phyloP scores from a whole-genome alignment of 1,139 yeast species.

The Pichia sp. region DNA sequence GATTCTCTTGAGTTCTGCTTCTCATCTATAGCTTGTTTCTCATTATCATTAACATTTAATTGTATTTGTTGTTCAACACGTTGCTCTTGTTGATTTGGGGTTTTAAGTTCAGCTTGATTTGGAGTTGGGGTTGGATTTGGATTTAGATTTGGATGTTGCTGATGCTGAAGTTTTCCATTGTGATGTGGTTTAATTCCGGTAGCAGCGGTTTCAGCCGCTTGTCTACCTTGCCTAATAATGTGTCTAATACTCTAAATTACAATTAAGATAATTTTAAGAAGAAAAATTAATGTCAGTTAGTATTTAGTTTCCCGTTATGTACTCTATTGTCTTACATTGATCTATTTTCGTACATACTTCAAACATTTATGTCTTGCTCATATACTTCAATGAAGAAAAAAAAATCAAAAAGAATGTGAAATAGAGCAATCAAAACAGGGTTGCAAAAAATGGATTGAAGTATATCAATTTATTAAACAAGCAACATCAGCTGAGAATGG shows the following conservation, averaged over 20 bases:
- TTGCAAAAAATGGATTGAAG: no score
- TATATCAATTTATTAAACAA: no score
- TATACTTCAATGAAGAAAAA: no score
- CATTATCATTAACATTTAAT: no score
- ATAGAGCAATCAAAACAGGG: no score
- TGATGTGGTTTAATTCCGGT: neutral
- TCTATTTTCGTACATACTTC: neutral
- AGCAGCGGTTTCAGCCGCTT: constrained; percentile 37
- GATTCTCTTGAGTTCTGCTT: no score
- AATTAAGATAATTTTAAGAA: neutral
- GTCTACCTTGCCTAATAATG: constrained; percentile 78
- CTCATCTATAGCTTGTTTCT: no score
- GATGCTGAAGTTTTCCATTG: no score
- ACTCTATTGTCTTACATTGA: no score
- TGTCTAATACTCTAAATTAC: constrained; percentile 55
- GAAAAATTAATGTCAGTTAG: neutral
- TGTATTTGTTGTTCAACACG: neutral
- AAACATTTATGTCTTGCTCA: neutral
- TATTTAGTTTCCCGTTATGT: no score
- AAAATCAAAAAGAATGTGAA: no score
- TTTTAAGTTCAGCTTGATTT: neutral
- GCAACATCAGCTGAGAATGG: no score
- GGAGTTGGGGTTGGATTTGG: neutral
- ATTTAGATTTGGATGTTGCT: neutral
- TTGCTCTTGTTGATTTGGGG: neutral